Evolutionary conservation across 805 yeast genomes (phyloP), one percentile per base, ranked within the genome.

Genomic region (Ogataea philodendri): DNA sequence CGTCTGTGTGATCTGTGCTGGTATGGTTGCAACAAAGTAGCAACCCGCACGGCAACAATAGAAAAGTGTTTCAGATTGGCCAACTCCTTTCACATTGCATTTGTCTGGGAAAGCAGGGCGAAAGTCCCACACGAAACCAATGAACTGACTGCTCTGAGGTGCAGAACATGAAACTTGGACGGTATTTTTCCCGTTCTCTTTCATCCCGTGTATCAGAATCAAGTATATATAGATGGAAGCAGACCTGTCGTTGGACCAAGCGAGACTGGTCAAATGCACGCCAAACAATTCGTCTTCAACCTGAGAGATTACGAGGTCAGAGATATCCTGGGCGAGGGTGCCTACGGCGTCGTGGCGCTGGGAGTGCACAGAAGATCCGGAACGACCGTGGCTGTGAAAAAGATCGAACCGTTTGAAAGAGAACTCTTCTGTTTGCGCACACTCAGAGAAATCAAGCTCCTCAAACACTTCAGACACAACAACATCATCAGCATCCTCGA

Each of bases 261-360:
- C n/a, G n/a, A n/a, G n/a, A n/a, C n/a, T n/a, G n/a, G n/a, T n/a
- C 15, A 21, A 22, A 48, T 50, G 59, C 47, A 43, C 36, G 46
- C 47, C 27, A 59, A 76, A 38, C 71, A 74, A 29, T 70, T 72
- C 37, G 70, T 78, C 2, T 83, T 81, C 60, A 80, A 80, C 48
- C 73, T 83, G 10, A 70, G 74, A 30, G 76, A 74, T 45, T 84
- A 77, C 53, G 74, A 74, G 41, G 70, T 83, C 6, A 63, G 66
- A 13, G 76, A 74, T 39, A 64, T 81, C 4, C 63, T 84, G 5
- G 94, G 94, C 4, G 85, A 81, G 55, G 94, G 94, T 1, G 88
- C 93, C 0, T 84, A 84, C 48, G 93, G 94, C 0, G 71, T 82
- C 3, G 94, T 84, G 5, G 81, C 84, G 30, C 69, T 78, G 4